Evolutionary conservation across 805 yeast species (phyloP), one percentile per base, ranked within the genome.

Genomic region (Yarrowia hollandica): DNA sequence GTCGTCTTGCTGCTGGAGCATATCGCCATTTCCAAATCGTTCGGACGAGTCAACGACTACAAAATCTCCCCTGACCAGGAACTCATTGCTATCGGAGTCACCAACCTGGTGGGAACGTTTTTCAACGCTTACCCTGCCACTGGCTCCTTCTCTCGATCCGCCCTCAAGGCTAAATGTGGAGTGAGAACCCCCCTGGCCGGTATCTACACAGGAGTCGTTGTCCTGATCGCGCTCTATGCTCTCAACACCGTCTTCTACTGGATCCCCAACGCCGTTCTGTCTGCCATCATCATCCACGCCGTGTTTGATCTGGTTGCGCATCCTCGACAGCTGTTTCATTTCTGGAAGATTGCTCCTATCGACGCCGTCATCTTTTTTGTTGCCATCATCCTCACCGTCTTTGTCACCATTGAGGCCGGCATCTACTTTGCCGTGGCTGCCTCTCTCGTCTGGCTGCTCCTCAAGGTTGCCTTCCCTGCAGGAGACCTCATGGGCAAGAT

Each of bases 101-200:
- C 94, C 58, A 91, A 91, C 74, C 78, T 91, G 71, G 78, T 91
- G 65, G 97, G 97, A 65, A 89, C 96, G 18, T 89, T 90, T 69
- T 91, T 91, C 81, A 80, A 82, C 68, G 96, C 97, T 7, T 91
- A 91, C 71, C 97, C 97, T 8, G 90, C 96, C 7, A 91, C 97
- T 4, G 97, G 97, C 44, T 91, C 97, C 1, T 91, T 91, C 72
- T 88, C 96, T 16, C 85, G 97, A 77, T 87, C 96, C 42, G 97
- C 97, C 7, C 79, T 91, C 67, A 91, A 92, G 74, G 85, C 96
- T 55, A 91, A 91, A 74, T 91, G 96, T 79, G 96, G 96, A 70
- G 97, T 91, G 44, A 82, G 90, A 69, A 91, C 97, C 18, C 97
- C 97, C 31, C 76, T 91, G 62, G 95, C 96, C 42, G 96, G 97